Percentiles rank a stretch among this genome's conserved stretches.
phyloP scores from a whole-genome alignment of 1,139 yeast genomes.

The Taphrina pruni region DNA sequence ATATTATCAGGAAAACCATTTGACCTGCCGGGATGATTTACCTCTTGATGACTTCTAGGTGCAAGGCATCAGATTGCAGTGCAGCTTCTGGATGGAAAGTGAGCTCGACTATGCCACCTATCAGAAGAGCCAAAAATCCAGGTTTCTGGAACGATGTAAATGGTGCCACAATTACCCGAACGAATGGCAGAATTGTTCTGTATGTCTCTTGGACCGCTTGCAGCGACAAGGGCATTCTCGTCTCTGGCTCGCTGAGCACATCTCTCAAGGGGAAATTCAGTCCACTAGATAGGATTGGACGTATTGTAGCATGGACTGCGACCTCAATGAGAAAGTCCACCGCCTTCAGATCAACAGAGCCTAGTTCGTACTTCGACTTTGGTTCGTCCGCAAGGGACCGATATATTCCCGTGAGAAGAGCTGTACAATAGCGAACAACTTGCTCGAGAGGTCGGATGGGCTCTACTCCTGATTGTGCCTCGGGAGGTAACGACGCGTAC shows the following conservation, averaged over 20 bases:
- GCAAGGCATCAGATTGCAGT: neutral
- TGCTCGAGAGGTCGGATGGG: neutral
- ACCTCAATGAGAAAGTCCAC: slow-evolving; percentile 22
- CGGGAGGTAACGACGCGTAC: neutral
- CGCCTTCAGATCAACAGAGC: slow-evolving; percentile 17
- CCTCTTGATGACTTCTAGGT: neutral
- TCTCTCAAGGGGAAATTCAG: neutral
- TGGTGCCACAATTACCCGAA: neutral
- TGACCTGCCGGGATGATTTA: neutral
- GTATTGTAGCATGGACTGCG: neutral
- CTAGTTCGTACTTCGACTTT: neutral
- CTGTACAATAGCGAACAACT: neutral
- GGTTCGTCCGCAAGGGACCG: neutral
- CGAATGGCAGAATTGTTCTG: neutral
- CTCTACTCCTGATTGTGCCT: neutral
- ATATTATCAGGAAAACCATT: neutral
- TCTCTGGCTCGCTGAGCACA: neutral
- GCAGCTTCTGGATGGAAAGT: neutral
- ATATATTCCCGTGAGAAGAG: neutral
- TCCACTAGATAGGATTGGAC: slow-evolving; percentile 9
- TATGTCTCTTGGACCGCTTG: neutral
- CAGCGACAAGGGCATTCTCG: neutral
- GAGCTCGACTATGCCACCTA: slow-evolving; percentile 12
- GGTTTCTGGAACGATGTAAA: slow-evolving; percentile 1
- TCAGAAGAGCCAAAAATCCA: slow-evolving; percentile 7